A percentile compares a stretch with the other conserved stretches of the same genome.
Evolutionary conservation across 2,329 filamentous ascomycete genomes (phyloP).

Genomic region (Camptophora hylomeconis): DNA sequence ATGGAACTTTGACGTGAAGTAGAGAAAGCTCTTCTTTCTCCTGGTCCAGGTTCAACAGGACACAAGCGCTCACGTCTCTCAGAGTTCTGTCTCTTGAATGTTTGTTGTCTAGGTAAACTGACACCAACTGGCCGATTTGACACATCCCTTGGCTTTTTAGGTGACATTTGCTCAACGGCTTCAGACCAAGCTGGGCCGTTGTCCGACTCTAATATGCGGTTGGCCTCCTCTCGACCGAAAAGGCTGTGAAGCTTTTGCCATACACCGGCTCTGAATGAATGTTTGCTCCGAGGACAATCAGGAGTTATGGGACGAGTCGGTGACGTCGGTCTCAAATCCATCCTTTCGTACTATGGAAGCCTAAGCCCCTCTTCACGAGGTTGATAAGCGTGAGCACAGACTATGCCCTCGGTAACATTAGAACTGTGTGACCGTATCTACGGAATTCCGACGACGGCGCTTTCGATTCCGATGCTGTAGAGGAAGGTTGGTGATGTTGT

Average conservation of each 20-base stretch:
- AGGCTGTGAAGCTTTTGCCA: slow-evolving; percentile 4
- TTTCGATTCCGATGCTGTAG: too few relatives aligned
- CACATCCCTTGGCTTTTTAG: slow-evolving; percentile 3
- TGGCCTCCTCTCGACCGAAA: slow-evolving; percentile 5
- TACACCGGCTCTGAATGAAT: slow-evolving; percentile 2
- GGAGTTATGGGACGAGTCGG: slow-evolving; percentile 3
- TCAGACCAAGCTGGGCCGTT: slow-evolving; percentile 1
- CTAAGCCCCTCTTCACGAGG: too few relatives aligned
- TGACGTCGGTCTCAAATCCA: slow-evolving; percentile 5
- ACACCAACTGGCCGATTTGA: slow-evolving; percentile 47
- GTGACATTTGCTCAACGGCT: background rate
- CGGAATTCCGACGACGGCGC: too few relatives aligned
- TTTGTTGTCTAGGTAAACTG: slow-evolving; percentile 61
- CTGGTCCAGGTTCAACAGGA: slow-evolving; percentile 47
- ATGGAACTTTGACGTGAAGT: slow-evolving; percentile 27
- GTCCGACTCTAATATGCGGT: slow-evolving; percentile 4
- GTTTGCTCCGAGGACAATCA: slow-evolving; percentile 2
- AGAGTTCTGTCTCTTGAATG: slow-evolving; percentile 71
- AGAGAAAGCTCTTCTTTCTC: slow-evolving; percentile 60
- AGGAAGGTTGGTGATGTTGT: too few relatives aligned
- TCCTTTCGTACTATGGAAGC: too few relatives aligned
- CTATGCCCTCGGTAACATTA: too few relatives aligned
- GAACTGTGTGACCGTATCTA: too few relatives aligned
- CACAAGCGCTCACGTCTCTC: slow-evolving; percentile 63
- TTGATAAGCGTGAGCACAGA: too few relatives aligned